Evolutionary conservation across 2,329 filamentous ascomycete species (phyloP), one percentile per base, ranked within the genome.

Genomic region (Aspergillus calidoustus): DNA sequence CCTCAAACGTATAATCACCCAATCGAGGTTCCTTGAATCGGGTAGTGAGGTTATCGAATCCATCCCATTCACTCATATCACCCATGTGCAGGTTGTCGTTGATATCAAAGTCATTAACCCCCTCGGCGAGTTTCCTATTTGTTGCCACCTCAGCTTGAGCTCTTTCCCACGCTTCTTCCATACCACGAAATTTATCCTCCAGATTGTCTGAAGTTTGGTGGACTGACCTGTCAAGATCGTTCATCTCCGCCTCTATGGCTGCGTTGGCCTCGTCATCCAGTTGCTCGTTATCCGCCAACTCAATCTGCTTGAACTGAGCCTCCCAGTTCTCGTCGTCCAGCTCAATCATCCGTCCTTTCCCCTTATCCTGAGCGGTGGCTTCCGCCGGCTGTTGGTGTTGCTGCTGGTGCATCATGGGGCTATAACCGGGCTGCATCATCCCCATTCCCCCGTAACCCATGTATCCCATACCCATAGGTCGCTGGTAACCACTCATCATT

Each of bases 241-340:
- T 89, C 70, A 98, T 85, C 82, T 98, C 93, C 63, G 86, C 86
- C 81, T 96, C 93, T 69, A 94, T 91, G 19, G 90, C 90, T 62
- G 84, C 84, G 64, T 91, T 89, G 57, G 91, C 91, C 72, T 89
- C 82, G 41, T 80, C 81, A 64, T 88, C 87, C 60, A 86, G 76
- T 58, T 81, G 81, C 69, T 83, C 81, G 57, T 80, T 77, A 54
- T 84, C 81, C 44, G 79, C 79, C 15, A 80, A 80, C 75, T 94
- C 92, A 74, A 97, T 89, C 77, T 95, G 88, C 60, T 92, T 91
- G 77, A 99, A 99, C 77, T 98, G 93, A 70, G 93, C 92, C 79
- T 98, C 94, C 95, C 95, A 98, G 73, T 96, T 90, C 72, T 90
- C 83, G 70, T 99, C 94, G 74, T 97, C 92, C 25, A 98, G 86